phyloP scores from a whole-genome alignment of 2,329 filamentous ascomycete species.

The Teratosphaeria gauchensis region DNA sequence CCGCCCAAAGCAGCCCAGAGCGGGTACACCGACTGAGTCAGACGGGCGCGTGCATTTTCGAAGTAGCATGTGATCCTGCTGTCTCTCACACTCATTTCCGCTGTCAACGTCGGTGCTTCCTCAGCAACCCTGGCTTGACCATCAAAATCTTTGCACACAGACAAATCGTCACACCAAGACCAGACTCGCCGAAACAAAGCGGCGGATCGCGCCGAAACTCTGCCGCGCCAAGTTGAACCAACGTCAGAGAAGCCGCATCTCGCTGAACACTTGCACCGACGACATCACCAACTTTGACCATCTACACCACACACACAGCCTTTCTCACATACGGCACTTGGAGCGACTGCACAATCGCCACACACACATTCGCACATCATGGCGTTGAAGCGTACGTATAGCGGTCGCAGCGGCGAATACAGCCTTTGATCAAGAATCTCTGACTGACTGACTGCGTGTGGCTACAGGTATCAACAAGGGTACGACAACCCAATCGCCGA shows the following conservation, averaged over 20 bases:
- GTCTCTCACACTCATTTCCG: neutral
- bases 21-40: neutral
- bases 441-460: neutral
- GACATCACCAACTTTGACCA: neutral
- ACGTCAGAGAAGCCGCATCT: neutral
- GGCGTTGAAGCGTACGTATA: constrained; percentile 1
- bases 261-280: neutral
- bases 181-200: neutral
- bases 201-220: neutral
- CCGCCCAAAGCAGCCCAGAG: neutral
- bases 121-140: neutral
- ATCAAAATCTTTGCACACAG: neutral
- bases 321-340: neutral
- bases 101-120: neutral
- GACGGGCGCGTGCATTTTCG: neutral
- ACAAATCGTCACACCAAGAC: neutral
- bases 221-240: neutral
- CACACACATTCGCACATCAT: neutral
- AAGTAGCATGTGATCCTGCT: neutral
- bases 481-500: neutral
- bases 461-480: constrained; percentile 2
- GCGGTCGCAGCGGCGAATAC: neutral
- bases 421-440: neutral
- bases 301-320: neutral
- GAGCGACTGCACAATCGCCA: neutral